Percentiles rank a stretch among this genome's conserved stretches.
Evolutionary conservation across 2,329 filamentous ascomycete genomes (phyloP).

Genomic region (Phyllosticta ampelicida): DNA sequence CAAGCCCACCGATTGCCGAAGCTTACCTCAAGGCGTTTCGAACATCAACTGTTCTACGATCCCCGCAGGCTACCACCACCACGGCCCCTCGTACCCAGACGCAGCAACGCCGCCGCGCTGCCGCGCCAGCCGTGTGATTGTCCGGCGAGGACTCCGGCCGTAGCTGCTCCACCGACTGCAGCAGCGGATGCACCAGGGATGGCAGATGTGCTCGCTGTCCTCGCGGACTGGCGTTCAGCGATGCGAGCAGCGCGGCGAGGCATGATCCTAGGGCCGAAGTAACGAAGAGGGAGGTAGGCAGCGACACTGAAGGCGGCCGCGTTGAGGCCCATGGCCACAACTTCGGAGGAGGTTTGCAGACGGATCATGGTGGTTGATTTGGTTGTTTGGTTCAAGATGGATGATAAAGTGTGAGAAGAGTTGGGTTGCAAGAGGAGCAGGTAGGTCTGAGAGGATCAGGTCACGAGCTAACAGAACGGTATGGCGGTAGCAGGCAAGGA

Average conservation of each 20-base stretch:
- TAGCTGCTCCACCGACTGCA: slow-evolving; percentile 2
- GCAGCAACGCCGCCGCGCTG: slow-evolving; percentile 4
- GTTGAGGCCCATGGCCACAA: slow-evolving; percentile 8
- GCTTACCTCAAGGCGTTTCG: neutral
- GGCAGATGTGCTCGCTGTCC: neutral
- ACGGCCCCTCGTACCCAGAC: slow-evolving; percentile 8
- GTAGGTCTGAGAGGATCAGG: neutral
- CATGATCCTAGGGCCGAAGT: slow-evolving; percentile 8
- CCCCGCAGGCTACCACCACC: neutral
- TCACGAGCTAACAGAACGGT: neutral
- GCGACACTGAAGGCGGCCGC: slow-evolving; percentile 6
- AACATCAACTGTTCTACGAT: neutral
- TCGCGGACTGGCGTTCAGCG: neutral
- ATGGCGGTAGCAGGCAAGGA: neutral
- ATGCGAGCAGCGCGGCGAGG: slow-evolving; percentile 6
- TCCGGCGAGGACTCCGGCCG: neutral
- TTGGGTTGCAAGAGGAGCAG: neutral
- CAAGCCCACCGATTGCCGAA: neutral
- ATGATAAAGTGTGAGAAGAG: neutral
- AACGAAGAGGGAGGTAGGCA: slow-evolving; percentile 6
- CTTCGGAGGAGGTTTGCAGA: slow-evolving; percentile 7
- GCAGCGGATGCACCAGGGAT: neutral
- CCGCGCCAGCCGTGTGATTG: slow-evolving; percentile 4
- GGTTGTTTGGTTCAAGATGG: neutral
- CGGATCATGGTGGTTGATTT: neutral